These are phyloP conservation scores for Annulohypoxylon truncatum DNA, from an alignment of 2,329 filamentous ascomycete species.

Conservation along the genomic window DNA sequence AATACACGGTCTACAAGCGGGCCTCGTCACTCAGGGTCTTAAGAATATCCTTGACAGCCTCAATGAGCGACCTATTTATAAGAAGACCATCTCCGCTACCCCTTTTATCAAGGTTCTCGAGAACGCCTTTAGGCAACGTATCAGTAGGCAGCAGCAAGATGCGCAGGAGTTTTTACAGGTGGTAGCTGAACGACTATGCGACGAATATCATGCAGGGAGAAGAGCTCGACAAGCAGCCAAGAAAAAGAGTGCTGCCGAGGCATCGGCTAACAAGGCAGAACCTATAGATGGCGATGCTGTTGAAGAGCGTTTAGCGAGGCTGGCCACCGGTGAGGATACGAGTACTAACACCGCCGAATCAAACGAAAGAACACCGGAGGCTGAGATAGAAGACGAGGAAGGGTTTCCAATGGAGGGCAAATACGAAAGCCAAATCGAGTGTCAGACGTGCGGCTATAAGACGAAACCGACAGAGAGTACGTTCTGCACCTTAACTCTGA, in stretches of 20 bases:
- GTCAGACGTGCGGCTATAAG: conserved; percentile 88
- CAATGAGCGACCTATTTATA: conserved; percentile 93
- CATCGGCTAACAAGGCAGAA: conserved; percentile 21
- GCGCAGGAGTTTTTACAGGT: conserved; percentile 97
- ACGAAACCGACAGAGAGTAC: conserved; percentile 84
- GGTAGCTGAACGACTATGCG: conserved; percentile 88
- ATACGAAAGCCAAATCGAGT: conserved; percentile 95
- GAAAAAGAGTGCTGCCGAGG: conserved; percentile 45
- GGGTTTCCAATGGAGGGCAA: conserved; percentile 93
- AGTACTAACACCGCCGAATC: conserved; percentile 28
- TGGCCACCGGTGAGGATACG: conserved; percentile 43
- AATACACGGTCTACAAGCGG: conserved; percentile 77
- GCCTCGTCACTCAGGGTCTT: conserved; percentile 84
- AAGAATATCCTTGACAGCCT: conserved; percentile 93
- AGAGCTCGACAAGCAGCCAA: conserved; percentile 73
- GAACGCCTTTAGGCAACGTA: conserved; percentile 85
- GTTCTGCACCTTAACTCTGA: conserved; percentile 92
- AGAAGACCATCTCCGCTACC: conserved; percentile 91
- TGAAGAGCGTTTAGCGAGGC: conserved; percentile 48
- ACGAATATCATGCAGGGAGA: conserved; percentile 90
- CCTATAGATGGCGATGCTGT: conserved; percentile 47
- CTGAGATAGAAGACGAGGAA: conserved; percentile 56
- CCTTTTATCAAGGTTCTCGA: conserved; percentile 87
- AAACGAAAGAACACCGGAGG: conserved; percentile 27
- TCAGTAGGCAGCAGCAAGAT: conserved; percentile 95